Base-by-base conservation (phyloP, 2,329 filamentous ascomycete genomes). In the Cadophora malorum region DNA sequence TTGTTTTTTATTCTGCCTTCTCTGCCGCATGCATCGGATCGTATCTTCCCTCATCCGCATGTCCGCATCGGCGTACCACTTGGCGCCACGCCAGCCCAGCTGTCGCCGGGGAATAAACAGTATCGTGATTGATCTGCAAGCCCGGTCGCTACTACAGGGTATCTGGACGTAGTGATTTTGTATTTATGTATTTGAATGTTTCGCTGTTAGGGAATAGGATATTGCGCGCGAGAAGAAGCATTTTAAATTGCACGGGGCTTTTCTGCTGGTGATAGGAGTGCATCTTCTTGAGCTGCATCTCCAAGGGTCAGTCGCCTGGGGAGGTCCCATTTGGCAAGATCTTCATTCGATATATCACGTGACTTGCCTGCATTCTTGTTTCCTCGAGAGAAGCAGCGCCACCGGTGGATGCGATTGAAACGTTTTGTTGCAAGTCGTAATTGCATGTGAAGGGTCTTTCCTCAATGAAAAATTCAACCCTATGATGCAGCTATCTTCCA, bases 361-460 rank as follows among this genome's bases (percentile, higher is more conserved):
- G 28, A 31, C 19, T 7, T 10, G 3, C 41, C 2, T 2, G 16
- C 16, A 19, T 28, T 1, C 9, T 16, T 28, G 50, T 14, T 53
- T 16, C 28, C 25, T 28, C 16, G 25, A 33, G 4, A 19, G 14
- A 7, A 55, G 28, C 14, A 31, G 10, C 16, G 45, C 45, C 45
- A 21, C 41, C 5, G 28, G 0, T 33, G 33, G 28, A 55, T 19
- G 25, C 14, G 14, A 19, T n/a, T 55, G 52, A 33, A 31, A 55
- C 28, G 16, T 16, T 55, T 55, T 55, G 52, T 55, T 55, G 52
- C 28, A 33, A 31, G 52, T 55, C 52, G 52, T 31, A 55, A 2
- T 33, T 55, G 28, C 28, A 33, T 55, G 52, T 31, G 52, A 55
- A 55, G 28, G 35, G 35, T 3, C 8, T 38, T 5, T 28, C 3